Conservation (phyloP, 2,329 filamentous ascomycete species). For the Pseudogymnoascus sp. region DNA sequence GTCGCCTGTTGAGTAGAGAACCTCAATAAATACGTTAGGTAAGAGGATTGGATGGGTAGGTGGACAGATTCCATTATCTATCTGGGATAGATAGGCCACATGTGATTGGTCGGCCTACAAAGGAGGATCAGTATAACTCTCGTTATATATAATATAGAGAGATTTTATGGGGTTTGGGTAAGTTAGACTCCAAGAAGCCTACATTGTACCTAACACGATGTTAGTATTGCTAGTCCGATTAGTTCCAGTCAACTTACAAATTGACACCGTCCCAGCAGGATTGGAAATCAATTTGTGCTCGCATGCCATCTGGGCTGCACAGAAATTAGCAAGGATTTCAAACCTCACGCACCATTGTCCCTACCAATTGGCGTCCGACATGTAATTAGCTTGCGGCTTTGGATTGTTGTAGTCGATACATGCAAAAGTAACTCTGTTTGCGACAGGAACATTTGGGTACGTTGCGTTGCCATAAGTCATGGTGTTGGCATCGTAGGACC, state of each 20-base stretch:
- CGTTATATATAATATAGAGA: too few species aligned
- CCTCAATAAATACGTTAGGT: constrained; percentile 35
- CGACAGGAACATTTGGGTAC: background rate
- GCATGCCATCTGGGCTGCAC: constrained; percentile 43
- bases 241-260: constrained; percentile 30
- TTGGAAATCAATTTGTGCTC: constrained; percentile 53
- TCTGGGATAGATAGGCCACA: constrained; percentile 32
- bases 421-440: background rate
- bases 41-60: constrained; percentile 30
- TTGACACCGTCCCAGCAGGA: constrained; percentile 55
- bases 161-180: too few species aligned
- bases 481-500: constrained; percentile 24
- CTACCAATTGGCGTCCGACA: constrained; percentile 44
- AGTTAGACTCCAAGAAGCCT: too few species aligned
- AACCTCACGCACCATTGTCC: too few species aligned
- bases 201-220: too few species aligned
- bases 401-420: constrained; percentile 14
- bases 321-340: too few species aligned
- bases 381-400: constrained; percentile 39
- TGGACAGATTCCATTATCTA: constrained; percentile 36
- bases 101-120: constrained; percentile 31
- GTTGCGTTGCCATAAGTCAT: constrained; percentile 29
- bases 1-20: constrained; percentile 24
- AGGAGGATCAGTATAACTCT: too few species aligned
- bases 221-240: too few species aligned